Evolutionary conservation across 208 protist species (phyloP), one percentile per base, ranked within the genome.

Genomic region (Trypanosomatidae sp.): DNA sequence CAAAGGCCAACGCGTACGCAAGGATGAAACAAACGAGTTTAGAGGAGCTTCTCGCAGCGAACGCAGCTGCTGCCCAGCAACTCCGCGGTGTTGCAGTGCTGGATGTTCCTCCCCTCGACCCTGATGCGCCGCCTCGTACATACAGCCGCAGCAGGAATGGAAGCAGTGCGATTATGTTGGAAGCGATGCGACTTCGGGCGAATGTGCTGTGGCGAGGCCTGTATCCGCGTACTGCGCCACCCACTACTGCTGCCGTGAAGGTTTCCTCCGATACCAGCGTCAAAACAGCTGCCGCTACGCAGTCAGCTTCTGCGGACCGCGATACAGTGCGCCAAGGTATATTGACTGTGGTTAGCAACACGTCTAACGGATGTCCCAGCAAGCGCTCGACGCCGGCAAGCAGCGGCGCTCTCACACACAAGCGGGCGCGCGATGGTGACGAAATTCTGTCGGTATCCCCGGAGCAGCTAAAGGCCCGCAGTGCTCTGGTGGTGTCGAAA

Each of bases 371-470:
- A 53, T 6, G 12, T 1, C 0, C 12, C 41, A 41, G 49, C 19
- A 58, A 28, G 6, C 33, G 2, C 19, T 10, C 33, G 28, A 13
- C 30, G 22, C 1, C 33, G 22, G 15, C 49, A 33, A 55, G 46
- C 49, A 56, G 66, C 15, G 33, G 47, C 28, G 28, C 66, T 0
- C 55, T 72, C 13, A 50, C 55, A 3, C 43, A 69, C 30, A 92
- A 92, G 72, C 84, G 82, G 25, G 46, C 44, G 19, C 77, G 82
- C 25, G 73, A 80, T 7, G 74, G 46, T 13, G 81, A 85, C 36
- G 65, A 79, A 0, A 84, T 94, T 73, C 58, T 92, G 17, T 87
- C 81, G 25, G 74, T 92, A 17, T 75, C 90, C 53, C 83, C 87
- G 2, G 80, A 84, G 52, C 73, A 85, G 50, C 78, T 92, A 22